Conservation (phyloP, 2,329 filamentous ascomycete species). For the Plectosphaerella sp. region DNA sequence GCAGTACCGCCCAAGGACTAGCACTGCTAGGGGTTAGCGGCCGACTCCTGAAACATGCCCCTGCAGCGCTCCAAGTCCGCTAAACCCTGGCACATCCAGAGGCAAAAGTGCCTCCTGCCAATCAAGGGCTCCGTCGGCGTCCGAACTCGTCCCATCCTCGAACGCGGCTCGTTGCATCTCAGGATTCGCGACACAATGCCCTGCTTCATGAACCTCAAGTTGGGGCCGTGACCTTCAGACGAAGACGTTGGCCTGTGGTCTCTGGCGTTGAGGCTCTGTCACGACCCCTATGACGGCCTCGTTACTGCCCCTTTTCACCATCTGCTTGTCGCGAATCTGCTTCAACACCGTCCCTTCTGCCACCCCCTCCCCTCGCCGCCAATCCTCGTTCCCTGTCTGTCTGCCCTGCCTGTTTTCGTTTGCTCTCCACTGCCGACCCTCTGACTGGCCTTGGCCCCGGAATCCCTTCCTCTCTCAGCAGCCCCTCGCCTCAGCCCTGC, state of each 20-base stretch:
- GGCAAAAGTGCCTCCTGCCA: neutral
- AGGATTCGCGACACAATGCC: conserved; percentile 31
- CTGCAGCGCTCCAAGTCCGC: neutral
- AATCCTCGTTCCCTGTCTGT: too few relatives aligned
- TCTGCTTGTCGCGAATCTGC: conserved; percentile 4
- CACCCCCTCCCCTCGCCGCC: neutral
- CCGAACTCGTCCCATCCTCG: conserved; percentile 16
- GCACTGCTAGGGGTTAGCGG: neutral
- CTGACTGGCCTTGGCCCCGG: too few relatives aligned
- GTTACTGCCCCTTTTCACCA: neutral
- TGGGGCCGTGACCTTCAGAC: neutral
- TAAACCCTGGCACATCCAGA: conserved; percentile 1
- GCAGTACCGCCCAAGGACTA: neutral
- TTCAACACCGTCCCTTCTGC: conserved; percentile 1
- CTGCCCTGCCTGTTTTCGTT: too few relatives aligned
- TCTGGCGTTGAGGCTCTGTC: neutral
- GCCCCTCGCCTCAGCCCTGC: too few relatives aligned
- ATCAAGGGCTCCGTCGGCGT: neutral
- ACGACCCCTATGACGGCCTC: too few relatives aligned
- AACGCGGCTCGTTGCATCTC: conserved; percentile 30
- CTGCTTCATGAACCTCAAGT: conserved; percentile 5
- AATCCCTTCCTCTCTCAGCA: too few relatives aligned
- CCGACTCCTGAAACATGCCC: conserved; percentile 1
- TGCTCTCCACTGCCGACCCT: too few relatives aligned
- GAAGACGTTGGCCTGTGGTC: neutral